Evolutionary conservation across 1,139 yeast species (phyloP).

Genomic region (Trichomonascaceae sp.): DNA sequence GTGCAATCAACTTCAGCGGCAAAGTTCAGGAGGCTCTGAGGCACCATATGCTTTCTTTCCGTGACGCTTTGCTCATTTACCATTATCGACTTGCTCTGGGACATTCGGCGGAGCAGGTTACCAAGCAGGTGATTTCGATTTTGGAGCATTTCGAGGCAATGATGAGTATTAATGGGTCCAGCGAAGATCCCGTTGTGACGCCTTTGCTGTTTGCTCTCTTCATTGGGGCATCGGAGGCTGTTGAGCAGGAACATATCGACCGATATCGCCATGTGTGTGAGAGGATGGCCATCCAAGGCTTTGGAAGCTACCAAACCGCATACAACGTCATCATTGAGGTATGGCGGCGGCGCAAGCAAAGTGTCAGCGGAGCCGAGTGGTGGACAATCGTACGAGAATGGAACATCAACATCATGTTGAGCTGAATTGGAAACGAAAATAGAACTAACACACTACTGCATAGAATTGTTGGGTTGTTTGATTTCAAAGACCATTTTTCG

Average conservation of each 20-base stretch:
- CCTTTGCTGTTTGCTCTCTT: slow-evolving; percentile 87
- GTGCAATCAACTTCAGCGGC: slow-evolving; percentile 17
- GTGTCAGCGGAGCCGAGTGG: slow-evolving; percentile 57
- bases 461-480: no score
- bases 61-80: slow-evolving; percentile 62
- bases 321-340: slow-evolving; percentile 76
- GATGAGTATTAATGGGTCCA: slow-evolving; percentile 36
- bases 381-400: slow-evolving; percentile 67
- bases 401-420: slow-evolving; percentile 75
- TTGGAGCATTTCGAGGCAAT: slow-evolving; percentile 53
- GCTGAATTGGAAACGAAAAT: slow-evolving; percentile 19
- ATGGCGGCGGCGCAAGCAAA: slow-evolving; percentile 60
- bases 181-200: slow-evolving; percentile 45
- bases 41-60: slow-evolving; percentile 72
- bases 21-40: slow-evolving; percentile 49
- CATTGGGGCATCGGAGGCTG: slow-evolving; percentile 77
- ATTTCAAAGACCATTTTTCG: no score
- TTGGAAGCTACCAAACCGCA: slow-evolving; percentile 82
- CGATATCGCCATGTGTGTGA: slow-evolving; percentile 74
- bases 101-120: slow-evolving; percentile 38
- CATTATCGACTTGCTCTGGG: slow-evolving; percentile 55
- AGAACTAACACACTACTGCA: no score
- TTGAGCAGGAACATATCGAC: slow-evolving; percentile 36
- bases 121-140: slow-evolving; percentile 48
- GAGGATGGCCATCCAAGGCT: slow-evolving; percentile 46